Evolutionary conservation across 306 rosid species (phyloP).

Genomic region (Fagus crenata): DNA sequence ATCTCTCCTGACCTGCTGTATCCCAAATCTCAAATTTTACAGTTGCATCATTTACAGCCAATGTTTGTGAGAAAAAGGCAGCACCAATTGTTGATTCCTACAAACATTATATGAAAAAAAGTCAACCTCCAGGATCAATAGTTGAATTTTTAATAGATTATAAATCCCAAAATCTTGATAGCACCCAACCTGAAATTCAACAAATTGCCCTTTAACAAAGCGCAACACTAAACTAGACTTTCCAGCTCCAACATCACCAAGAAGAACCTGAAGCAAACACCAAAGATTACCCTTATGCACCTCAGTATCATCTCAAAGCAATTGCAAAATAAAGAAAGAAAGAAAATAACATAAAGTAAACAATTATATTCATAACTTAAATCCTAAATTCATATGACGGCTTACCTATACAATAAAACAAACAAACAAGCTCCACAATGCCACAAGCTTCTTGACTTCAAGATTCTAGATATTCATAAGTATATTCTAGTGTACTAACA

Average conservation of each 20-base stretch:
- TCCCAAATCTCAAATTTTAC: conserved; percentile 70
- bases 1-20: conserved; percentile 67
- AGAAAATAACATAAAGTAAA: not conserved
- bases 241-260: conserved; percentile 71
- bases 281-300: not conserved
- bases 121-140: not conserved
- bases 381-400: not conserved
- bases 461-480: not conserved
- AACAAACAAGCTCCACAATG: not conserved
- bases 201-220: conserved; percentile 59
- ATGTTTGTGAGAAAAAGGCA: conserved; percentile 66
- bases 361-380: not conserved
- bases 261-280: conserved; percentile 50
- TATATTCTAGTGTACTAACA: not conserved
- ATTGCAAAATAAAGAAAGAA: not conserved
- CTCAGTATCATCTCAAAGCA: not conserved
- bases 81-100: conserved; percentile 70
- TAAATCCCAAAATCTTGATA: not conserved
- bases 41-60: conserved; percentile 64
- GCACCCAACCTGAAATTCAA: conserved; percentile 58
- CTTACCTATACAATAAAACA: not conserved
- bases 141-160: not conserved
- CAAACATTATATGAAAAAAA: conserved; percentile 1
- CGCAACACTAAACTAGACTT: conserved; percentile 65
- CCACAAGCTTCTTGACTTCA: not conserved